These are phyloP conservation scores for Eucalyptus polybractea DNA, from an alignment of 345 rosid genomes.

Conservation along the genomic window DNA sequence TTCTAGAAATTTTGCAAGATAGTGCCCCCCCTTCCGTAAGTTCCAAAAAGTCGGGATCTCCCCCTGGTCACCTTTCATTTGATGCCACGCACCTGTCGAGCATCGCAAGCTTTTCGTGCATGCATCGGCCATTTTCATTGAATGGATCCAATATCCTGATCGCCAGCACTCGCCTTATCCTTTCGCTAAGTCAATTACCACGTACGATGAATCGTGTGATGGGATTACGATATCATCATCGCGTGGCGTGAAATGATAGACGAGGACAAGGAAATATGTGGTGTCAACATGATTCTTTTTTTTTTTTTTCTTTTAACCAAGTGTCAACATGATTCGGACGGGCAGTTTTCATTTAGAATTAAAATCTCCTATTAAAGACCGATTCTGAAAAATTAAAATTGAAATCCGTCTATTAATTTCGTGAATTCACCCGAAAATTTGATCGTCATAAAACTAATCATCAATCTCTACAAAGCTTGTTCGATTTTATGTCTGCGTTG, in stretches of 20 bases:
- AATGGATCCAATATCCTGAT: background rate
- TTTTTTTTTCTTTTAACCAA: too few species aligned
- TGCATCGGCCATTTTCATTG: background rate
- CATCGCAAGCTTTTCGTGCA: background rate
- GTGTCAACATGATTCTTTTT: background rate
- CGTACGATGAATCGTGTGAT: background rate
- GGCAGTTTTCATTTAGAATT: rapidly evolving
- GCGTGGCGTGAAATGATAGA: background rate
- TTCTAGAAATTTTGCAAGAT: background rate
- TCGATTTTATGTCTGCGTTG: rapidly evolving
- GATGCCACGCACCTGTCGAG: background rate
- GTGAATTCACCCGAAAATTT: too few species aligned
- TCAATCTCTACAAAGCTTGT: too few species aligned
- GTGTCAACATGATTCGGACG: rapidly evolving
- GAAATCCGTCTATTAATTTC: rapidly evolving
- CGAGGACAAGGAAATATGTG: background rate
- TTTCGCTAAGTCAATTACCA: background rate
- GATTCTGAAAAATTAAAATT: too few species aligned
- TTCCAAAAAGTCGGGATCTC: background rate
- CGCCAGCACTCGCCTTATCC: background rate
- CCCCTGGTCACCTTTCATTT: background rate
- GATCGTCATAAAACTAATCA: rapidly evolving
- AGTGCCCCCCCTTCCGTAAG: rapidly evolving
- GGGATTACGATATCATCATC: background rate
- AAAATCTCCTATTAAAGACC: rapidly evolving